Conservation (phyloP, 1,284 basidiomycete genomes). For the Cryptococcus sp. region DNA sequence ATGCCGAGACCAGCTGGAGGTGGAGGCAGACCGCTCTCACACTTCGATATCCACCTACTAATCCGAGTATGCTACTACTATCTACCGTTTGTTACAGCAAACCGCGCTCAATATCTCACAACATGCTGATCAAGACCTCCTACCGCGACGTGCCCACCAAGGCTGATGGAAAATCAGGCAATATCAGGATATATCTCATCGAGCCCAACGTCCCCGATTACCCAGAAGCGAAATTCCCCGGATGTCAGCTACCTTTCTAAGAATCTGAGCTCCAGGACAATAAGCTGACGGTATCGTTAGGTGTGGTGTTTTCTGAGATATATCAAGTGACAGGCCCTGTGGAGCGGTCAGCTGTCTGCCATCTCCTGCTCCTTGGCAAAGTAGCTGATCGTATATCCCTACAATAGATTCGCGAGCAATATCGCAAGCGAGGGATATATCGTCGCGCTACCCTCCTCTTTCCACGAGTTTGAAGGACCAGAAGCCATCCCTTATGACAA, state of each 20-base stretch:
- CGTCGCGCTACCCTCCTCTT: slow-evolving; percentile 55
- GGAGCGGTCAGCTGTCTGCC: slow-evolving; percentile 30
- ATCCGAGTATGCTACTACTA: too few species aligned
- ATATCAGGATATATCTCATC: slow-evolving; percentile 65
- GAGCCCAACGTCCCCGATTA: slow-evolving; percentile 52
- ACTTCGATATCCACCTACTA: too few species aligned
- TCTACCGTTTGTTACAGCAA: too few species aligned
- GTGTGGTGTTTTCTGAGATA: slow-evolving; percentile 55
- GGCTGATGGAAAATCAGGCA: slow-evolving; percentile 62
- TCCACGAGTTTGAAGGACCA: slow-evolving; percentile 87
- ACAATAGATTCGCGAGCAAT: slow-evolving; percentile 73
- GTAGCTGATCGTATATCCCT: background rate
- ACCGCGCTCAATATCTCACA: slow-evolving; percentile 5
- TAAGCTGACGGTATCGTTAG: slow-evolving; percentile 11
- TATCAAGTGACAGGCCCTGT: slow-evolving; percentile 55
- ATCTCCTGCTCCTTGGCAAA: background rate
- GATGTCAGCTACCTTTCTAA: slow-evolving; percentile 33
- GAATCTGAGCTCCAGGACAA: background rate
- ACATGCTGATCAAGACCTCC: slow-evolving; percentile 78
- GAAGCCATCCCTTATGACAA: slow-evolving; percentile 82
- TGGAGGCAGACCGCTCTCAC: background rate
- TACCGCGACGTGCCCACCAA: slow-evolving; percentile 73
- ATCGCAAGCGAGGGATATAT: slow-evolving; percentile 77
- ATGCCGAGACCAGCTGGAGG: background rate
- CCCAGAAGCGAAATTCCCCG: slow-evolving; percentile 54